Evolutionary conservation across 345 rosid genomes (phyloP), one percentile per base, ranked within the genome.

Genomic region (Brassica cretica): DNA sequence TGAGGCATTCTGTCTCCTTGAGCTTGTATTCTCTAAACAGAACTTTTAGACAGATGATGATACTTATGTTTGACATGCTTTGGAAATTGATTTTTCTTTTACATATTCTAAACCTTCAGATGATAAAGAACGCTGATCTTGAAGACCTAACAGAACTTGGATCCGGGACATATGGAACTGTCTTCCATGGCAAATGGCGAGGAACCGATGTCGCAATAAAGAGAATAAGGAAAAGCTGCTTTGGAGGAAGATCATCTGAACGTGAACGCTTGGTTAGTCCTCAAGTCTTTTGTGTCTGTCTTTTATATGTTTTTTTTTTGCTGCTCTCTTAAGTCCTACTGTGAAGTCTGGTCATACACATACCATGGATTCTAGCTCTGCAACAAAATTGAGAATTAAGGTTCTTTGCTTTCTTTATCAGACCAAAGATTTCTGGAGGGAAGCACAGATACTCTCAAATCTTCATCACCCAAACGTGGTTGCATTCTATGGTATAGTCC

Each of bases 171-270:
- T 89, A 83, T 82, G 94, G 94, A 63, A 88, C 94, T 44, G 94
- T 89, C 66, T 89, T 83, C 69, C 94, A 89, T 79, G 94, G 94
- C 56, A 86, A 82, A 82, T 89, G 94, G 91, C 81, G 94, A 19
- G 94, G 94, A 51, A 80, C 94, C 1, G 94, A 89, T 89, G 91
- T 89, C 68, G 94, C 91, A 3, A 88, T 89, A 68, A 89, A 89
- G 85, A 84, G 90, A 80, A 86, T 89, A 32, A 87, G 85, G 58
- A 87, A 82, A 70, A 87, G 90, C 69, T 88, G 88, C 75, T 89
- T 89, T 82, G 80, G 82, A 0, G 90, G 89, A 66, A 85, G 86
- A 81, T 77, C 90, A 58, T 89, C 90, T 5, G 91, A 86, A 81
- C 91, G 82, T 77, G 94, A 89, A 15, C 89, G 89, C 33, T 72